These are phyloP conservation scores for Scheffersomyces parashehatae DNA, from an alignment of 1,139 yeast genomes.

Conservation along the genomic window DNA sequence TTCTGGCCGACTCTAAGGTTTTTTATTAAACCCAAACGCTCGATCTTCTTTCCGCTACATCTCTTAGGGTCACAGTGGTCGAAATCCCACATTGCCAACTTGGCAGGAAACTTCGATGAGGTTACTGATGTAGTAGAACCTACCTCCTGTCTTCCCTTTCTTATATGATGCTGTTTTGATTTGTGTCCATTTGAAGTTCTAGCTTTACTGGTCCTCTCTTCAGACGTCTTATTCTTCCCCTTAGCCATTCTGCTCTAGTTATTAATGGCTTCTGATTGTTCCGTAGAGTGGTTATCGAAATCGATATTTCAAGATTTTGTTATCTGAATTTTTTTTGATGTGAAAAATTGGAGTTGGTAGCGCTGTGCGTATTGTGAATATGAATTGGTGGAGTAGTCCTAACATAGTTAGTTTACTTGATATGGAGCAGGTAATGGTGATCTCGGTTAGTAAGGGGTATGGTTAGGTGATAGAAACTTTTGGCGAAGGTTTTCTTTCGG, in stretches of 20 bases:
- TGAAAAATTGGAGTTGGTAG: too few species aligned
- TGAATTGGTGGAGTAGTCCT: too few species aligned
- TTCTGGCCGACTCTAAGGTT: constrained; percentile 86
- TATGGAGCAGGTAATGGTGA: too few species aligned
- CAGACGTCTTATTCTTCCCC: constrained; percentile 62
- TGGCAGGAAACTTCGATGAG: constrained; percentile 56
- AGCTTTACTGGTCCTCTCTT: constrained; percentile 33
- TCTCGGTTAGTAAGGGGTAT: too few species aligned
- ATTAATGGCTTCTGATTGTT: background rate
- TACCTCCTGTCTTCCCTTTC: constrained; percentile 51
- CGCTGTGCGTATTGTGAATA: too few species aligned
- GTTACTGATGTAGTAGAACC: constrained; percentile 11
- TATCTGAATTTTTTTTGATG: too few species aligned
- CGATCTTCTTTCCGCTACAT: constrained; percentile 93
- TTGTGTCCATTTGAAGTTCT: constrained; percentile 60
- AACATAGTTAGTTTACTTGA: too few species aligned
- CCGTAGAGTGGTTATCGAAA: too few species aligned
- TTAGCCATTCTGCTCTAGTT: constrained; percentile 50
- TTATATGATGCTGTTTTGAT: constrained; percentile 52
- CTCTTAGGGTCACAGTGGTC: constrained; percentile 98
- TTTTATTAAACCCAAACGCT: constrained; percentile 80
- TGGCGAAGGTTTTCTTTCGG: too few species aligned
- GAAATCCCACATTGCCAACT: constrained; percentile 91
- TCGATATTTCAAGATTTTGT: too few species aligned
- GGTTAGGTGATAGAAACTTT: too few species aligned